Conservation (phyloP, 1,284 basidiomycete genomes). For the Apiotrichum akiyoshidainum region DNA sequence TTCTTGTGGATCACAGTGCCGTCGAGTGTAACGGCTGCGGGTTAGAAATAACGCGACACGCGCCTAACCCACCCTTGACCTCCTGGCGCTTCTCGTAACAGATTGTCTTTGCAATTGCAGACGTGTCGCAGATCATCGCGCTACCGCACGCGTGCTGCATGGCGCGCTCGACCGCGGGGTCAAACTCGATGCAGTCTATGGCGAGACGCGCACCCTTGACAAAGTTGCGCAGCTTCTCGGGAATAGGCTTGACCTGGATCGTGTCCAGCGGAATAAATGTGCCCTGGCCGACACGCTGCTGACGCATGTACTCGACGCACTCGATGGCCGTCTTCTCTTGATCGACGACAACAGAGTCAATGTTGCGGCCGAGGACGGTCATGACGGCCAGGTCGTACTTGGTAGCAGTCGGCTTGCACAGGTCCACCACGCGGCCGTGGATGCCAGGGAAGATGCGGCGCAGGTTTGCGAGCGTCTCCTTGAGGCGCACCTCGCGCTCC, state of each 20-base stretch:
- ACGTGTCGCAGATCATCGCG: constrained; percentile 88
- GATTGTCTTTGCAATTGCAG: constrained; percentile 85
- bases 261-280: constrained; percentile 98
- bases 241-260: constrained; percentile 87
- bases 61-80: constrained; percentile 71
- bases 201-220: constrained; percentile 88
- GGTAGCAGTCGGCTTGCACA: constrained; percentile 86
- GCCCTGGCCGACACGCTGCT: constrained; percentile 88
- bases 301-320: constrained; percentile 97
- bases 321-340: constrained; percentile 95
- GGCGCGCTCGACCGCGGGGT: constrained; percentile 80
- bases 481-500: constrained; percentile 76
- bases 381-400: constrained; percentile 94
- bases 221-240: constrained; percentile 90
- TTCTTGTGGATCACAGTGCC: constrained; percentile 97
- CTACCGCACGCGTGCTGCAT: constrained; percentile 96
- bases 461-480: constrained; percentile 77
- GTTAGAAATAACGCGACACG: too few relatives aligned
- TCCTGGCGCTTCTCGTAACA: constrained; percentile 93
- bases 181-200: constrained; percentile 89
- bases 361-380: constrained; percentile 90
- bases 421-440: constrained; percentile 82
- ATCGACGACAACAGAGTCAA: constrained; percentile 93
- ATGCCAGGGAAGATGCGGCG: constrained; percentile 88
- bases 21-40: constrained; percentile 85